Evolutionary conservation across 768 basidiomycete genomes (phyloP).

Genomic region (Russula lepida): DNA sequence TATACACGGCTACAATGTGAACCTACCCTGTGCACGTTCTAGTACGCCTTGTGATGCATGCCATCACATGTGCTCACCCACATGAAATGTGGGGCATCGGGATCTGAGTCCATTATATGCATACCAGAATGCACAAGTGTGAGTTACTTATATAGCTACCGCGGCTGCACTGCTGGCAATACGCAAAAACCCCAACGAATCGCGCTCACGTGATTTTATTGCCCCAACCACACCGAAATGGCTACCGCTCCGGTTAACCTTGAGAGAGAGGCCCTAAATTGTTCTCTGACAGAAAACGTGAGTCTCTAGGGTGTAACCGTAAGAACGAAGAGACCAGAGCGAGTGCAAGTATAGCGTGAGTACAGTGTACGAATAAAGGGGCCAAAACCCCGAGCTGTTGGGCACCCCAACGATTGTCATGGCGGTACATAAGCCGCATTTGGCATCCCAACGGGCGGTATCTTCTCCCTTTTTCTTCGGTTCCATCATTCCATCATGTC

Average conservation of each 20-base stretch:
- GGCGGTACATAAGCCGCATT: slow-evolving; percentile 14
- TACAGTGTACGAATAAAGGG: neutral
- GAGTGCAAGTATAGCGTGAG: neutral
- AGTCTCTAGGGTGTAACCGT: neutral
- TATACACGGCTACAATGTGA: too few species aligned
- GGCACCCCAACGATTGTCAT: neutral
- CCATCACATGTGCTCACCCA: neutral
- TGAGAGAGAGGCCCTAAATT: neutral
- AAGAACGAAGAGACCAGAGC: neutral
- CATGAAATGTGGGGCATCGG: neutral
- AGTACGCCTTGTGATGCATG: neutral
- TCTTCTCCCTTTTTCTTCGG: slow-evolving; percentile 7
- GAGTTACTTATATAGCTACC: neutral
- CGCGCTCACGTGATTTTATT: slow-evolving; percentile 16
- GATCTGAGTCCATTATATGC: neutral
- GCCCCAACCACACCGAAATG: slow-evolving; percentile 12
- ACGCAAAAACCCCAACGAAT: slow-evolving; percentile 16
- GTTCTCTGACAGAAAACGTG: neutral
- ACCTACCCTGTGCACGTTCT: neutral
- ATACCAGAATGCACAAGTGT: neutral
- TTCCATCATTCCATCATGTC: slow-evolving; percentile 25
- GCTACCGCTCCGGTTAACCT: neutral
- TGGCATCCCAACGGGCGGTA: neutral
- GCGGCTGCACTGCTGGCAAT: neutral
- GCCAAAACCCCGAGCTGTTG: neutral